Conservation (phyloP, 1,284 basidiomycete species). For the Crocinoboletus sp. region DNA sequence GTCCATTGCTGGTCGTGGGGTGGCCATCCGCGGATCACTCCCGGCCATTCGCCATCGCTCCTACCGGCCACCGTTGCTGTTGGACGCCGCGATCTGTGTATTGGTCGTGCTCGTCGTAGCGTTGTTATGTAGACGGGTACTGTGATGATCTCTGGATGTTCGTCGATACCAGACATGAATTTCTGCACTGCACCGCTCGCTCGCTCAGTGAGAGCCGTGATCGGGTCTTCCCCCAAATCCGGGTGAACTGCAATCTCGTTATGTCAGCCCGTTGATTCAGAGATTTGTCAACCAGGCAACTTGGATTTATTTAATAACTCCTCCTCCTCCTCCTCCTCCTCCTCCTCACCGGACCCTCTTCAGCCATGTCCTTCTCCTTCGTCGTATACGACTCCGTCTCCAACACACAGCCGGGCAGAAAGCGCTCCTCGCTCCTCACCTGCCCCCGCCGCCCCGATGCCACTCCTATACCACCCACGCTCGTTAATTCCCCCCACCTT, state of each 20-base stretch:
- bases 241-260: conserved; percentile 15
- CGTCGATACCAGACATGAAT: no score
- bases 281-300: conserved; percentile 25
- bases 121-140: conserved; percentile 56
- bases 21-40: conserved; percentile 21
- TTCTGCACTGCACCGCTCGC: no score
- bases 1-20: conserved; percentile 6
- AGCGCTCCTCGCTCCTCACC: conserved; percentile 19
- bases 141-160: no score
- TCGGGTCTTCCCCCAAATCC: conserved; percentile 19
- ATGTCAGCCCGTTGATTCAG: conserved; percentile 23
- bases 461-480: conserved; percentile 53
- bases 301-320: conserved; percentile 19
- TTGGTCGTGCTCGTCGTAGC: conserved; percentile 59
- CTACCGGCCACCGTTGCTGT: conserved; percentile 50
- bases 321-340: background rate
- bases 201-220: no score
- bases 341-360: background rate
- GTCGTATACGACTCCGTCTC: conserved; percentile 15
- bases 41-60: conserved; percentile 13
- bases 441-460: conserved; percentile 13
- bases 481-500: conserved; percentile 50
- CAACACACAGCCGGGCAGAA: conserved; percentile 1
- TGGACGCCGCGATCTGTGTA: conserved; percentile 66
- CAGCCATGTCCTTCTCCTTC: conserved; percentile 17